Evolutionary conservation across 352 stramenopile species (phyloP), one percentile per base, ranked within the genome.

Genomic region (Bremia lactucae): DNA sequence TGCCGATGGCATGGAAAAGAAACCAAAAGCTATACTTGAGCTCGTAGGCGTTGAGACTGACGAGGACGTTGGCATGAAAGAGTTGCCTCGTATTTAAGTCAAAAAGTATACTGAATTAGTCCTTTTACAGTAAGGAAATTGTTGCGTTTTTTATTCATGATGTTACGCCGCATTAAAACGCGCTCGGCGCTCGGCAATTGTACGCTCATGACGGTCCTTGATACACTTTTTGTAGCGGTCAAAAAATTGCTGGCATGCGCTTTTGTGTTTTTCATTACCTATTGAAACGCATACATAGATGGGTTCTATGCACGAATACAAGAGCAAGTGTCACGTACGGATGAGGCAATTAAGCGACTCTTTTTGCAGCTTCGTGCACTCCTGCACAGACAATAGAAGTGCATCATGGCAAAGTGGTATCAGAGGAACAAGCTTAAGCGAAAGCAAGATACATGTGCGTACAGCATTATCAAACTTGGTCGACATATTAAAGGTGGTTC

Each of bases 1-100:
- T 26, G 70, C 78, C 0, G 78, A 90, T 21, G 73, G 78, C 20
- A 87, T 87, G 74, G 78, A 90, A 55, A 90, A 90, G 52, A 87
- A 87, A 25, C 49, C 62, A 3, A 83, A 82, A 36, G 66, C 55
- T 8, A 69, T 90, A 44, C 49, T 81, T 43, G 61, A 73, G 0
- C 41, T 87, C 14, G 59, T 69, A 11, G 69, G 61, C 14, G 46
- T 89, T 22, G 77, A 89, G 55, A 84, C 77, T 11, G 77, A 89
- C 49, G 73, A 59, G 10, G 73, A 83, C 13, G 73, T 50, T 16
- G 77, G 77, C 13, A 58, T 89, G 18, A 79, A 85, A 43, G 58
- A 72, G 42, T 55, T 89, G 9, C 76, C 77, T 11, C 55, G 52
- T 75, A 78, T 85, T 69, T 82, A 83, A 71, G 11, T 7, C 38